Base-by-base conservation (phyloP, 768 basidiomycete species). In the Trametes villosa region DNA sequence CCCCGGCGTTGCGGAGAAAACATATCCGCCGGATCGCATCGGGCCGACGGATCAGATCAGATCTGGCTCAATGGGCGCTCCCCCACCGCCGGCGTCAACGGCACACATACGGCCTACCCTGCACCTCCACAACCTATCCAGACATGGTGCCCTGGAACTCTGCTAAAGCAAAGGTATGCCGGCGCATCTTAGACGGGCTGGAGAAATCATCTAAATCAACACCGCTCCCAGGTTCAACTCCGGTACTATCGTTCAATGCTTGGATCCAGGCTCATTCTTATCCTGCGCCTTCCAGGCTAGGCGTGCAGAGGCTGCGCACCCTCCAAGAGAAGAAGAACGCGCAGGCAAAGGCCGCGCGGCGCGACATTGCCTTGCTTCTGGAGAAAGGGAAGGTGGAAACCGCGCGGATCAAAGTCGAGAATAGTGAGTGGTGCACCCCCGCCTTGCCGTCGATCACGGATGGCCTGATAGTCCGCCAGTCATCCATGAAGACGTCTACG, bases 321-420 rank as follows among this genome's bases (percentile, higher is more conserved):
- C 77, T 94, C 11, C 91, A 95, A 67, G 91, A 95, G 77, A 98
- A 98, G 84, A 95, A 91, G 75, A 86, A 88, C 65, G 94, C 95
- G 0, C 86, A 97, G 20, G 87, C 88, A 2, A 90, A 91, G 74
- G 70, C 71, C 40, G 70, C 89, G 34, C 81, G 94, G 20, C 80
- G 92, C 42, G 93, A 96, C 63, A 92, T 95, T 49, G 93, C 93
- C 5, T 79, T 84, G 24, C 78, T 94, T 18, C 72, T 96, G 8
- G 92, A 94, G 74, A 82, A 81, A 71, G 85, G 87, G 31, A 94
- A 92, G 77, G 64, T 88, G 24, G 94, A 96, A 77, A 94, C 90
- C 0, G 92, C 94, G 4, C 80, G 86, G 64, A 84, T 96, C 68
- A 92, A 92, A 74, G 86, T 88, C 55, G 95, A 98, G 78, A 88